Evolutionary conservation across 179 eudicot species (phyloP).

Genomic region (Spinacia oleracea): DNA sequence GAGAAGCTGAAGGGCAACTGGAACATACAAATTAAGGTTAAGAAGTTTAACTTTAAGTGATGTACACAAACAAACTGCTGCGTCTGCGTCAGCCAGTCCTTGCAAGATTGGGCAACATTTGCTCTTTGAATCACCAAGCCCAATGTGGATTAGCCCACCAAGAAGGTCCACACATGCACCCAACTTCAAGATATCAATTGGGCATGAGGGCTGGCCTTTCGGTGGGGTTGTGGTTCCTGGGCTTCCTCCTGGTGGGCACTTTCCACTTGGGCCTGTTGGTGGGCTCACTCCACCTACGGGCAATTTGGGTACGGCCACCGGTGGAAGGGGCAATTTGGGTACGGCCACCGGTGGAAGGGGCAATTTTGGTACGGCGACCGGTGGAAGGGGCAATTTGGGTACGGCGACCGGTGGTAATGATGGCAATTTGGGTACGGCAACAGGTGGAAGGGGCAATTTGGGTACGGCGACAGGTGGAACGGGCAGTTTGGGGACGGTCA

Average conservation of each 20-base stretch:
- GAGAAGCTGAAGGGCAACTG: constrained; percentile 82
- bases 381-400: constrained; percentile 35
- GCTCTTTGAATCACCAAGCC: constrained; percentile 67
- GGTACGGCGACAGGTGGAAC: background rate
- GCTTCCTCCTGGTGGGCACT: constrained; percentile 45
- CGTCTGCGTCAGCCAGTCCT: constrained; percentile 73
- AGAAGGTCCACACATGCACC: constrained; percentile 93
- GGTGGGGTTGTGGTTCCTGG: no score
- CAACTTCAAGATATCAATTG: constrained; percentile 67
- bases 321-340: constrained; percentile 30
- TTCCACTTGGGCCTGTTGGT: constrained; percentile 22
- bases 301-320: constrained; percentile 29
- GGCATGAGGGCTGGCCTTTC: constrained; percentile 43
- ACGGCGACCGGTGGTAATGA: constrained; percentile 40
- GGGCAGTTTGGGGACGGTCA: constrained; percentile 33
- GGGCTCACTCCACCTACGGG: constrained; percentile 30
- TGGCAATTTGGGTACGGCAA: constrained; percentile 21
- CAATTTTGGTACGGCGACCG: constrained; percentile 23
- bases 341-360: constrained; percentile 30
- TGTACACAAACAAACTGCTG: constrained; percentile 86
- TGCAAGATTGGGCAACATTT: constrained; percentile 75
- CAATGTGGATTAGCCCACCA: constrained; percentile 79
- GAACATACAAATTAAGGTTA: constrained; percentile 63
- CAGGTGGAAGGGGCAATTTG: constrained; percentile 21
- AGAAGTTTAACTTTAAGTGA: constrained; percentile 73